Evolutionary conservation across 108 stramenopile genomes (phyloP).

Genomic region (Mediolabrus comicus): DNA sequence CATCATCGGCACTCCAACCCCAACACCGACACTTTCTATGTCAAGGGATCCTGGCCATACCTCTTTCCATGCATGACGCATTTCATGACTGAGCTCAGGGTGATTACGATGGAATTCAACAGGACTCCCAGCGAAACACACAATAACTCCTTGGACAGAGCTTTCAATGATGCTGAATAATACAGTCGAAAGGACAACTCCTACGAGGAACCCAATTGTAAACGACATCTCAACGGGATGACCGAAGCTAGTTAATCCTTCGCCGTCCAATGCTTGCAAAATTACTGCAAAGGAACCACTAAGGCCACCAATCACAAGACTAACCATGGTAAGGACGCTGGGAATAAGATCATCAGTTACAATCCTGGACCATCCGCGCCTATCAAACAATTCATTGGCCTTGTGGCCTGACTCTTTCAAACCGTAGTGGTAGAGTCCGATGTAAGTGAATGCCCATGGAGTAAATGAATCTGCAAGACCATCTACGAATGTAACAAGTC

Average conservation of each 20-base stretch:
- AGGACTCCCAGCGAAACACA: conserved; percentile 88
- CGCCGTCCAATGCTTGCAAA: conserved; percentile 51
- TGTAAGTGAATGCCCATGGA: conserved; percentile 84
- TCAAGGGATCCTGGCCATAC: conserved; percentile 89
- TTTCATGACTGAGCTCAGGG: conserved; percentile 76
- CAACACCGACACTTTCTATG: conserved; percentile 19
- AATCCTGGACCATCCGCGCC: conserved; percentile 84
- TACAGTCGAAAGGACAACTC: conserved; percentile 70
- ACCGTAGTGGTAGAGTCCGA: conserved; percentile 87
- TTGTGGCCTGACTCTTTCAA: conserved; percentile 70
- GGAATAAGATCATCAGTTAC: conserved; percentile 86
- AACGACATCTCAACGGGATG: conserved; percentile 62
- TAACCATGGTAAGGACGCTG: conserved; percentile 72
- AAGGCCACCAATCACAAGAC: conserved; percentile 73
- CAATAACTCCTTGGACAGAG: conserved; percentile 86
- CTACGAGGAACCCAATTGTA: conserved; percentile 67
- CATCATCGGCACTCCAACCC: not conserved
- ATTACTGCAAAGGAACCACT: conserved; percentile 70
- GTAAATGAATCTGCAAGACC: conserved; percentile 65
- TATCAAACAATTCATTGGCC: conserved; percentile 77
- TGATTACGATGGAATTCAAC: conserved; percentile 84
- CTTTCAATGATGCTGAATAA: conserved; percentile 76
- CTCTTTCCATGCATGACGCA: conserved; percentile 81
- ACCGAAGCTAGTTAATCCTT: conserved; percentile 47
- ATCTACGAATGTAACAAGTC: conserved; percentile 67